Evolutionary conservation across 2,329 filamentous ascomycete genomes (phyloP), one percentile per base, ranked within the genome.

Genomic region (Trichophyton simii): DNA sequence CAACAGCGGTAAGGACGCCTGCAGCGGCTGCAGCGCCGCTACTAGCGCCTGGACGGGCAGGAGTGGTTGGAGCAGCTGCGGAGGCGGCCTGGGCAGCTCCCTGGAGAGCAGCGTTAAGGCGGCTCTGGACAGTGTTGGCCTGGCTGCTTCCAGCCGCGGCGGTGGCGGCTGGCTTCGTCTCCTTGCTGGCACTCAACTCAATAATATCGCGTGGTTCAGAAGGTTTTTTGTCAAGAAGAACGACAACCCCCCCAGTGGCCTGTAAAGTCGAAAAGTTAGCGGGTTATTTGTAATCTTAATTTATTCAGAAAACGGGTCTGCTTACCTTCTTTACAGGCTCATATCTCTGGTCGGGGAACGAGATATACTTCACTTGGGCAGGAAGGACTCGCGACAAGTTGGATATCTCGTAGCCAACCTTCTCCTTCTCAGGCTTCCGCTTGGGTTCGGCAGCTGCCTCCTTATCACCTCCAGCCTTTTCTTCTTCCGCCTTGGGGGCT

Each of bases 371-470:
- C 70, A 97, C 83, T 78, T 99, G 94, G 55, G 85, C 84, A 0
- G 91, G 94, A 57, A 99, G 83, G 41, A 99, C 91, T 68, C 94
- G 84, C 60, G 88, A 95, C 90, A 99, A 95, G 79, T 99, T 99
- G 72, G 94, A 89, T 64, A 99, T 83, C 66, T 96, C 91, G 72
- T 94, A 96, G 67, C 94, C 94, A 63, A 95, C 83, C 83, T 96
- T 97, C 78, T 99, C 94, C 79, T 94, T 95, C 76, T 96, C 91
- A 0, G 80, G 79, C 80, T 94, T 95, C 82, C 95, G 96, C 83
- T 92, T 96, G 42, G 80, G 77, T 13, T 86, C 83, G 44, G 80
- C 80, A 5, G 73, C 70, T n/a, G 72, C 70, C 41, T 82, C 81
- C 66, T 85, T 82, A 74, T 87, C 86, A 55, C 87, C 84, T 65